Evolutionary conservation across 768 basidiomycete species (phyloP), one percentile per base, ranked within the genome.

Genomic region (Zangia roseola): DNA sequence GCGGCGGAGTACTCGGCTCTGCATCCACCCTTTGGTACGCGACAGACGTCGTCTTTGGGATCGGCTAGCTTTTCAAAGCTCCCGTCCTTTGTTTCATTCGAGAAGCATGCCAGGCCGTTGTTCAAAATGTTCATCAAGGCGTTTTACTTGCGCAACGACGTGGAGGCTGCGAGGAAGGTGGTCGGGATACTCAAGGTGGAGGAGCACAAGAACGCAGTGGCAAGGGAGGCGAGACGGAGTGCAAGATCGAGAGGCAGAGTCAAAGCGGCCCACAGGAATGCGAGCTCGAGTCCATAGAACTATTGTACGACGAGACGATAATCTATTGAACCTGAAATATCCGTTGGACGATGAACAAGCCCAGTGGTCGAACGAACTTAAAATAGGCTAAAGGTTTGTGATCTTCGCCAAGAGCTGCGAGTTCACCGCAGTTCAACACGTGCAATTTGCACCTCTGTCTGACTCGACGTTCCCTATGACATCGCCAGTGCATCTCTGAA

Each of bases 121-220:
- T 84, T 84, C 64, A 84, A 76, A 71, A 82, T 82, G 80, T 83
- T 91, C 65, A 79, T 86, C 58, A 81, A 77, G 57, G 82, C 80
- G 13, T 76, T 90, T 53, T 76, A 80, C 61, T 43, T 71, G 35
- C 68, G 81, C 24, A 75, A 75, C 19, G 88, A 91, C 61, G 52
- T 60, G 7, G 63, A 62, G 10, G 81, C 80, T 34, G 84, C 82
- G 21, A 69, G 73, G 59, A 72, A 53, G 37, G 74, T 86, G 19
- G 56, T 83, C 20, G 78, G 74, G 19, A 81, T 86, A 49, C 56
- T 87, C 58, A 80, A 77, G 52, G 72, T 69, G 31, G 76, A 74
- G 31, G 56, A 59, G 10, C 19, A 42, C 47, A 50, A 47, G 38
- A 37, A 55, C 20, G 42, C 28, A 5, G 2, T 43, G 24, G 33